These are phyloP conservation scores for Chytriomyces hyalinus DNA, from an alignment of 192 early-diverging fungal genomes.

Conservation along the genomic window DNA sequence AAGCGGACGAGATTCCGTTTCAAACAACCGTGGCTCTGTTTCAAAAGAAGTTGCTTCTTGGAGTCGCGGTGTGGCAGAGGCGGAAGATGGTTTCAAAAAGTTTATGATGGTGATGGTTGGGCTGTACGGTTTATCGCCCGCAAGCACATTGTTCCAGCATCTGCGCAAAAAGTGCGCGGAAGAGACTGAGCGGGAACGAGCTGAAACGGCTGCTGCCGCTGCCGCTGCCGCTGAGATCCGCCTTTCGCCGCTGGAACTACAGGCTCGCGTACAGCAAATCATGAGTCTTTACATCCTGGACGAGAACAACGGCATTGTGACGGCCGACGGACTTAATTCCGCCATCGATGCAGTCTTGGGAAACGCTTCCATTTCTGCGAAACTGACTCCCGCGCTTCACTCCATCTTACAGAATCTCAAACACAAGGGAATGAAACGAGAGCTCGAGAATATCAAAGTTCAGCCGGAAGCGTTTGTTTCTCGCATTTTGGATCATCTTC, in stretches of 20 bases:
- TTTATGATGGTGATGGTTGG: constrained; percentile 38
- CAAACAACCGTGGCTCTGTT: neutral
- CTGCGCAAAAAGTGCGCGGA: constrained; percentile 17
- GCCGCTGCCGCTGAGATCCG: neutral
- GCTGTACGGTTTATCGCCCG: constrained; percentile 20
- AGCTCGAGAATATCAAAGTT: constrained; percentile 23
- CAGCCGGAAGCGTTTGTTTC: neutral
- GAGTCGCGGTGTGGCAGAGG: constrained; percentile 23
- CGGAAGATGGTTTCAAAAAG: constrained; percentile 39
- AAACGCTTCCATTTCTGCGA: neutral
- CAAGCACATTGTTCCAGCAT: constrained; percentile 9
- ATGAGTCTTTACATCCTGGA: constrained; percentile 12
- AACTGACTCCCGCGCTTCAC: neutral
- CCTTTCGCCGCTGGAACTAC: constrained; percentile 10
- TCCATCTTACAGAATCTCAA: neutral
- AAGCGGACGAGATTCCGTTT: neutral
- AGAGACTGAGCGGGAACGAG: neutral
- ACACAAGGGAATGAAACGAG: constrained; percentile 20
- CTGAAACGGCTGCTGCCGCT: neutral
- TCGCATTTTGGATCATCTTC: constrained; percentile 14
- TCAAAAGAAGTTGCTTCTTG: constrained; percentile 5
- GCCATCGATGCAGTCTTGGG: constrained; percentile 6
- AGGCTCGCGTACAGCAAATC: constrained; percentile 7
- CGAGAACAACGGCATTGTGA: neutral
- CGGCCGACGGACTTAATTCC: constrained; percentile 9